A percentile compares a stretch with the other conserved stretches of the same genome.
Evolutionary conservation across 2,329 filamentous ascomycete species (phyloP).

Genomic region (Colletotrichum sp.): DNA sequence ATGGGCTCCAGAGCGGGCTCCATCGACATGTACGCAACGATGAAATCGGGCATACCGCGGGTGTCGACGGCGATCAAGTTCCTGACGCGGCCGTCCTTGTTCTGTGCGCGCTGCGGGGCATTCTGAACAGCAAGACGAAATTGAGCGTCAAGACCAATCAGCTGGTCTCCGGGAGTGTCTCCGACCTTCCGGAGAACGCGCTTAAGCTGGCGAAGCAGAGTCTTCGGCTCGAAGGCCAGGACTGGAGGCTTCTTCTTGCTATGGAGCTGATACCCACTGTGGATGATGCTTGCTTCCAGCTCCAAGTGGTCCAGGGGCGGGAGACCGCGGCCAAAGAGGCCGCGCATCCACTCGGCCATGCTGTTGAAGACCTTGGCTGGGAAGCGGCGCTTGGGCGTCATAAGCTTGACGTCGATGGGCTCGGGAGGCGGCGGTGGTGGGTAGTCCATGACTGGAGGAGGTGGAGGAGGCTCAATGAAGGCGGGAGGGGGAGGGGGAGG

Average conservation of each 20-base stretch:
- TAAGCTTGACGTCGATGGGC: slow-evolving; percentile 3
- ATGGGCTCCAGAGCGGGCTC: slow-evolving; percentile 1
- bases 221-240: not conserved
- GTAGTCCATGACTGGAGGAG: not conserved
- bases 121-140: not conserved
- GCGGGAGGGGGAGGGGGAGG: not conserved
- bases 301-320: not conserved
- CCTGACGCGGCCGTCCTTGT: slow-evolving; percentile 3
- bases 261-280: not conserved
- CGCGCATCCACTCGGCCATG: not conserved
- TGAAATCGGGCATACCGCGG: not conserved
- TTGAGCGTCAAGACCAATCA: not conserved
- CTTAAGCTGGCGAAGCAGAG: slow-evolving; percentile 1
- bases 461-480: not conserved
- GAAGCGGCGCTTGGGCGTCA: not conserved
- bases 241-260: not conserved
- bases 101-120: not conserved
- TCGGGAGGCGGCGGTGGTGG: not conserved
- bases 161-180: not conserved
- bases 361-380: not conserved
- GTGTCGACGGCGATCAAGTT: slow-evolving; percentile 3
- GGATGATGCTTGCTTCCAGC: slow-evolving; percentile 4
- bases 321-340: not conserved
- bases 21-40: slow-evolving; percentile 10
- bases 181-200: not conserved